Conservation (phyloP, 257 asterid species). For the Fraxinus pennsylvanica region DNA sequence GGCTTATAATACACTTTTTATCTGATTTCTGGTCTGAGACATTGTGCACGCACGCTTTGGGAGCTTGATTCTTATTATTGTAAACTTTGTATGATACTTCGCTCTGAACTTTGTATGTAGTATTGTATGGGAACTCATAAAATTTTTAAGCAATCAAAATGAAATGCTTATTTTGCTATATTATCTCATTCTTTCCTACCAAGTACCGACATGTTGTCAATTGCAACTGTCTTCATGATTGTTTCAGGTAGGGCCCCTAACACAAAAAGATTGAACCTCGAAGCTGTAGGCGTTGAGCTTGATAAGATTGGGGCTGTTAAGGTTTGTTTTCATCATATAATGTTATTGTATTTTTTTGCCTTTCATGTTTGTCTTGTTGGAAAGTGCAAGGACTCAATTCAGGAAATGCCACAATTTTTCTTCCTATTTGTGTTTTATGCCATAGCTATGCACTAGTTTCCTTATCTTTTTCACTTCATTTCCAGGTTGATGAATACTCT, state of each 20-base stretch:
- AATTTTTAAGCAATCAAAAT: neutral
- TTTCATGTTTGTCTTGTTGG: conserved; percentile 9
- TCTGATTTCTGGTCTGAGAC: too few relatives aligned
- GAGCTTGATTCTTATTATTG: too few relatives aligned
- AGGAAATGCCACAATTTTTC: neutral
- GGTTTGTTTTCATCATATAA: conserved; percentile 46
- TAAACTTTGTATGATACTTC: neutral
- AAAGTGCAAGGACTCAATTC: neutral
- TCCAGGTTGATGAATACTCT: conserved; percentile 78
- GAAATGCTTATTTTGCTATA: neutral
- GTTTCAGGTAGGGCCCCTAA: conserved; percentile 87
- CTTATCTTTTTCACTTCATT: conserved; percentile 13
- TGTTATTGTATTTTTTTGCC: conserved; percentile 1
- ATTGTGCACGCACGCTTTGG: too few relatives aligned
- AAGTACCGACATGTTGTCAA: neutral
- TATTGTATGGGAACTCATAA: neutral
- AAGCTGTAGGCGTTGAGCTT: conserved; percentile 78
- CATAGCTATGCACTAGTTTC: conserved; percentile 12
- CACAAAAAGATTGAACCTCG: conserved; percentile 83
- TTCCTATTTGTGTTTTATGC: neutral
- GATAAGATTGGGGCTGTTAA: conserved; percentile 70
- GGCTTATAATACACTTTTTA: too few relatives aligned
- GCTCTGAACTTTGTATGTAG: neutral
- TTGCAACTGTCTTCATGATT: conserved; percentile 22
- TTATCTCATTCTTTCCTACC: neutral